Evolutionary conservation across 768 basidiomycete genomes (phyloP).

Genomic region (Boletus subcaerulescens): DNA sequence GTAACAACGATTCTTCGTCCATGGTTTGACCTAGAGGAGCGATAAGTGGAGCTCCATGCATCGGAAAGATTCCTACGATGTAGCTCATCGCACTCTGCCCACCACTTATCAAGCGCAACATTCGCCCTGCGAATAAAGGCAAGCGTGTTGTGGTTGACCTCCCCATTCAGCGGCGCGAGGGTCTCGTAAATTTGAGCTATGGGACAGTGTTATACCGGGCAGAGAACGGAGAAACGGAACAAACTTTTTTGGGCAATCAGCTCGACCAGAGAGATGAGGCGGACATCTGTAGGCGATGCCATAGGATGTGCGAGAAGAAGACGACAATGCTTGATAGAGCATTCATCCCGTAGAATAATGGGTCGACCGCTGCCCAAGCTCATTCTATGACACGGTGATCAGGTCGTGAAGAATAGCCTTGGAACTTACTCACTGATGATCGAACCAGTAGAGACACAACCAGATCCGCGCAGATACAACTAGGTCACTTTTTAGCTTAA

Average conservation of each 20-base stretch:
- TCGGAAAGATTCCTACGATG: constrained; percentile 50
- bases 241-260: constrained; percentile 88
- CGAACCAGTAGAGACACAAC: constrained; percentile 95
- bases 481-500: constrained; percentile 28
- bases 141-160: constrained; percentile 80
- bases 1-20: constrained; percentile 81
- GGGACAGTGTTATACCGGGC: constrained; percentile 2
- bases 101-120: constrained; percentile 87
- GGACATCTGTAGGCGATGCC: constrained; percentile 86
- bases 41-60: constrained; percentile 5
- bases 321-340: constrained; percentile 81
- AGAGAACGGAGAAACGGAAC: constrained; percentile 19
- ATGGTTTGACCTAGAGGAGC: constrained; percentile 58
- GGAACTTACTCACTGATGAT: constrained; percentile 74
- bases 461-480: constrained; percentile 92
- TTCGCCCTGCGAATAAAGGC: constrained; percentile 87
- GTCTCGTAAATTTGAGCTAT: constrained; percentile 93
- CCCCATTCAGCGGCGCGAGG: constrained; percentile 78
- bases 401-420: not conserved
- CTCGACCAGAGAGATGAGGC: constrained; percentile 84
- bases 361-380: constrained; percentile 90
- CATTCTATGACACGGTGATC: constrained; percentile 51
- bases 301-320: constrained; percentile 79
- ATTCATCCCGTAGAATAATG: constrained; percentile 86
- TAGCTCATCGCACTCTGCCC: constrained; percentile 81